Percentiles rank a stretch among this genome's conserved stretches.
These are phyloP conservation scores for Epichloe hybrida DNA, from an alignment of 2,329 filamentous ascomycete genomes.

Conservation along the genomic window DNA sequence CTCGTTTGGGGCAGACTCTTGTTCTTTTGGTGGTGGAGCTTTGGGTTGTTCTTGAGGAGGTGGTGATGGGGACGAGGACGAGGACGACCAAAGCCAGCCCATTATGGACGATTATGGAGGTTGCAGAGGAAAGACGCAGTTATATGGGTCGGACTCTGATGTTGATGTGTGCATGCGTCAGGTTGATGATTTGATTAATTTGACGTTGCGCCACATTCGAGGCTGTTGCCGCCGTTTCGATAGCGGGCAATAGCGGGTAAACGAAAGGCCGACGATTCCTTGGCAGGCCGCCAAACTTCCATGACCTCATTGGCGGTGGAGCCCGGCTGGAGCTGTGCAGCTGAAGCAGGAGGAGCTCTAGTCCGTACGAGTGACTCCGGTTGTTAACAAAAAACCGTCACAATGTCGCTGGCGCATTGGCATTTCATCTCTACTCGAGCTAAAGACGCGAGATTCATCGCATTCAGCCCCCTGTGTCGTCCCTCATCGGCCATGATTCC, in stretches of 20 bases:
- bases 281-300: not conserved
- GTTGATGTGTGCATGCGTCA: too few species aligned
- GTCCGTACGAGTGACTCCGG: not conserved
- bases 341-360: not conserved
- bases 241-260: not conserved
- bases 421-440: not conserved
- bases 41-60: constrained; percentile 10
- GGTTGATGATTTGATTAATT: too few species aligned
- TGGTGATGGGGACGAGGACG: constrained; percentile 18
- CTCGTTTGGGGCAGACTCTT: constrained; percentile 13
- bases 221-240: too few species aligned
- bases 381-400: not conserved
- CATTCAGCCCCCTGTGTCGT: not conserved
- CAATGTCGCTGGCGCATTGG: not conserved
- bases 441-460: not conserved
- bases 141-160: not conserved
- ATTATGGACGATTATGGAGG: constrained; percentile 22
- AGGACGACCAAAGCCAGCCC: constrained; percentile 48
- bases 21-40: constrained; percentile 10
- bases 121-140: not conserved
- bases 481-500: constrained; percentile 14
- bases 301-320: constrained; percentile 10
- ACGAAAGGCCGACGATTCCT: not conserved
- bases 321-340: not conserved
- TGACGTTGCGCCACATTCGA: not conserved